Evolutionary conservation across 2,329 filamentous ascomycete species (phyloP).

Genomic region (Aspergillus hiratsukae): DNA sequence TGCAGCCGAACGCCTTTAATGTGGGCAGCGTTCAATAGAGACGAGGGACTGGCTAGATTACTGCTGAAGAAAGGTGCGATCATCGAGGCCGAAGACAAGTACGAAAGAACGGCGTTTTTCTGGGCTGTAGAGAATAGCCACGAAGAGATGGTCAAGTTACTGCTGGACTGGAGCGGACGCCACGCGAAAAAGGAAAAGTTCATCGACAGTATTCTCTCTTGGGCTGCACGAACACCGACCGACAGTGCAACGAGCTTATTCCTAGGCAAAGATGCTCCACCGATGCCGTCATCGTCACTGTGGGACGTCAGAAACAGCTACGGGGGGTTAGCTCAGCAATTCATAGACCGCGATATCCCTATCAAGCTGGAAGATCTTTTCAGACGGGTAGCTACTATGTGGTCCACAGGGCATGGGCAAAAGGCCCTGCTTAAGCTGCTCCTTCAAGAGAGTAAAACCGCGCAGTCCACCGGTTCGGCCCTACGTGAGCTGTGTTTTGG

Average conservation of each 20-base stretch:
- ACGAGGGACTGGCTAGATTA: not conserved
- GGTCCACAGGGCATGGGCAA: not conserved
- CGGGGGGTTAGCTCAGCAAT: not conserved
- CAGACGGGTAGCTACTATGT: not conserved
- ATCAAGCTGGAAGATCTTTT: not conserved
- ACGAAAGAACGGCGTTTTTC: not conserved
- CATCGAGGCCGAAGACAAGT: not conserved
- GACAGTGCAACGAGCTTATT: too few species aligned
- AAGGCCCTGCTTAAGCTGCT: constrained; percentile 1
- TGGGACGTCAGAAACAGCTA: constrained; percentile 5
- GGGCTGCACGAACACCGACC: too few species aligned
- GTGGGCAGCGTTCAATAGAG: not conserved
- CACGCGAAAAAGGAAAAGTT: too few species aligned
- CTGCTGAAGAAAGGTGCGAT: not conserved
- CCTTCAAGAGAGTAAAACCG: not conserved
- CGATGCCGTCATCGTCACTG: constrained; percentile 2
- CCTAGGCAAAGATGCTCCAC: too few species aligned
- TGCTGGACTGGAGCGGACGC: too few species aligned
- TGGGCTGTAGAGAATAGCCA: too few species aligned
- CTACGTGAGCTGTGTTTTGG: constrained; percentile 1
- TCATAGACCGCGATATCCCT: not conserved
- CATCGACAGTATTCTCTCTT: too few species aligned
- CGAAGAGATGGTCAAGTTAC: too few species aligned
- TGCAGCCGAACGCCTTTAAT: not conserved
- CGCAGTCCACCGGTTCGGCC: not conserved